Base-by-base conservation (phyloP, 1,139 yeast species). In the Pichia sp. region DNA sequence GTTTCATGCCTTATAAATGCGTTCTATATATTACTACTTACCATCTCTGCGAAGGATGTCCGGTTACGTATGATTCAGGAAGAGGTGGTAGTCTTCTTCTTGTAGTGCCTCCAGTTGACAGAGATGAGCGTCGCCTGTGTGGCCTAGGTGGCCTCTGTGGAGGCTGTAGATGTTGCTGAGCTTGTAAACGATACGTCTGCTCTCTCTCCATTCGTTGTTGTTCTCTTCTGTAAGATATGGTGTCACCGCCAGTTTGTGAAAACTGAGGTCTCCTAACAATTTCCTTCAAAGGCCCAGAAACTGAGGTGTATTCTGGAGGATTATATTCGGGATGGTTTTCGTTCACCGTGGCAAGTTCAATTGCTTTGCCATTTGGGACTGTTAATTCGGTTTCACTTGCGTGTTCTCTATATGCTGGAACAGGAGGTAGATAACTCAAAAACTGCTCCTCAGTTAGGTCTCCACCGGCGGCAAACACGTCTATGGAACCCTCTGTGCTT, bases 271-370 rank as follows among this genome's bases (percentile, higher is more conserved):
- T 40, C 32, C 42, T 35, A 2, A 52, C 43, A 13, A 42, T 26
- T 3, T 37, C 37, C 2, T 42, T 48, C 9, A 46, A 31, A 3
- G 42, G 48, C 2, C 47, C 33, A 2, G 51, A 39, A 28, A 51
- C 42, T 18, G 49, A 52, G 3, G 53, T 42, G 28, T 55, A 55
- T 21, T 38, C 48, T 2, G 59, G 59, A 1, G 59, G 59, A 10
- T 46, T 48, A 30, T 47, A 48, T 16, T 33, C 36, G 1, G 52
- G 52, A 6, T 44, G 38, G 12, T 33, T 34, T 21, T 49, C 53
- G 31, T 51, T 49, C 6, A 47, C 39, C 6, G 32, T 30, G 14
- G 48, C 35, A 4, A 52, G 50, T 25, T 52, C 49, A 16, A 51
- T 49, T 2, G 54, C 53, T 31, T 40, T 46, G 22, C 49, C 42